phyloP scores from a whole-genome alignment of 768 basidiomycete genomes.

The Trametes elegans region DNA sequence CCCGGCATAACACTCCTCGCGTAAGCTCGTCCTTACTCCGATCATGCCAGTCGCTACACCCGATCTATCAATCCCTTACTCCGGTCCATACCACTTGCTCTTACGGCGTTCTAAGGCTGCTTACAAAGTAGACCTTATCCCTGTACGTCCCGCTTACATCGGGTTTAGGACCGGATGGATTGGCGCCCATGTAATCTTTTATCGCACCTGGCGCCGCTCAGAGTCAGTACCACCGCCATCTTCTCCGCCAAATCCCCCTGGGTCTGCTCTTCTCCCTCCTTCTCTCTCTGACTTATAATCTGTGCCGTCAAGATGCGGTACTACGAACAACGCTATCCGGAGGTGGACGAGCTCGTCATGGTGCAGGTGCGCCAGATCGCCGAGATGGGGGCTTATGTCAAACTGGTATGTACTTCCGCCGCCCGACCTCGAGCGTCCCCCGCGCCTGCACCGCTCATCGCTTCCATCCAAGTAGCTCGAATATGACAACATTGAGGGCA shows the following conservation, averaged over 20 bases:
- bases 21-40: neutral
- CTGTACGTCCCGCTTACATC: neutral
- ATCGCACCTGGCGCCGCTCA: neutral
- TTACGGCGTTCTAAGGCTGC: too few species aligned
- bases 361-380: conserved; percentile 99
- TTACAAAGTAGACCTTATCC: neutral
- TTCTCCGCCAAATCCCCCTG: conserved; percentile 1
- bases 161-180: neutral
- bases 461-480: conserved; percentile 62
- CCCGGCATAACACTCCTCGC: too few species aligned
- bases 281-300: neutral
- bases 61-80: too few species aligned
- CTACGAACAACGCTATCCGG: conserved; percentile 90
- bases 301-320: conserved; percentile 66
- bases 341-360: conserved; percentile 99
- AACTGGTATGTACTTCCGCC: conserved; percentile 68
- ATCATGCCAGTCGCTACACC: neutral
- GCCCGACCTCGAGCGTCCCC: neutral
- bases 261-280: neutral
- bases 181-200: conserved; percentile 7
- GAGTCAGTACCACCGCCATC: conserved; percentile 8
- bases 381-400: conserved; percentile 99
- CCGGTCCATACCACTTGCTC: neutral
- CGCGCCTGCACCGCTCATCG: conserved; percentile 4
- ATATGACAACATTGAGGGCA: conserved; percentile 99